Percentiles rank a stretch among this genome's conserved stretches.
phyloP scores from a whole-genome alignment of 1,139 yeast species.

The Pichia sp. region DNA sequence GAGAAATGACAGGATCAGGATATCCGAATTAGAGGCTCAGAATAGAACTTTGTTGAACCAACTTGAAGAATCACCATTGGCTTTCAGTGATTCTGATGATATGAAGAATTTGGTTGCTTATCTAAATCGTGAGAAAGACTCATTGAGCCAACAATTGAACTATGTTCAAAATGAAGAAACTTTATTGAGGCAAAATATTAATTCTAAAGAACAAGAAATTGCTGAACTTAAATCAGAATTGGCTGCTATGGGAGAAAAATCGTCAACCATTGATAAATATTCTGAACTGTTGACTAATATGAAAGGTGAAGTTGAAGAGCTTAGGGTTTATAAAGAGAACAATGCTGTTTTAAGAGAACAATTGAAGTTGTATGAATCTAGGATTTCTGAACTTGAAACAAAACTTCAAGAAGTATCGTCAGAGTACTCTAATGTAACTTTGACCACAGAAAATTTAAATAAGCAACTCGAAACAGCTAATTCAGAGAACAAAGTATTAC shows the following conservation, averaged over 20 bases:
- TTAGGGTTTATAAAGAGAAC: constrained; percentile 68
- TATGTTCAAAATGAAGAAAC: constrained; percentile 43
- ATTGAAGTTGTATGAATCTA: constrained; percentile 28
- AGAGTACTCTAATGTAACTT: constrained; percentile 12
- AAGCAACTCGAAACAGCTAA: constrained; percentile 34
- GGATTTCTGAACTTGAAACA: constrained; percentile 30
- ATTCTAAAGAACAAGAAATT: constrained; percentile 36
- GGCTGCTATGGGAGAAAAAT: constrained; percentile 31
- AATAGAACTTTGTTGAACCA: constrained; percentile 64
- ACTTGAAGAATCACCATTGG: constrained; percentile 39
- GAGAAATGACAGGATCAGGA: constrained; percentile 36
- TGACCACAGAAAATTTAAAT: constrained; percentile 28
- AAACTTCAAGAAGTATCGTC: constrained; percentile 20
- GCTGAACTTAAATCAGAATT: constrained; percentile 41
- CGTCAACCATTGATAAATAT: constrained; percentile 34
- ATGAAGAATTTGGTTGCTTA: constrained; percentile 52
- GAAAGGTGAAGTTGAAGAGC: constrained; percentile 55
- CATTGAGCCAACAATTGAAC: constrained; percentile 53
- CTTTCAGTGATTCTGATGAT: constrained; percentile 29
- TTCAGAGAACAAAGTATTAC: constrained; percentile 34
- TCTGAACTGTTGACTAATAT: constrained; percentile 47
- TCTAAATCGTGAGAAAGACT: constrained; percentile 72
- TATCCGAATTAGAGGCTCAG: constrained; percentile 56
- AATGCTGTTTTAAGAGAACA: constrained; percentile 62
- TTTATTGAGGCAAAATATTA: constrained; percentile 39